Evolutionary conservation across 345 rosid species (phyloP), one percentile per base, ranked within the genome.

Genomic region (Aegle marmelos): DNA sequence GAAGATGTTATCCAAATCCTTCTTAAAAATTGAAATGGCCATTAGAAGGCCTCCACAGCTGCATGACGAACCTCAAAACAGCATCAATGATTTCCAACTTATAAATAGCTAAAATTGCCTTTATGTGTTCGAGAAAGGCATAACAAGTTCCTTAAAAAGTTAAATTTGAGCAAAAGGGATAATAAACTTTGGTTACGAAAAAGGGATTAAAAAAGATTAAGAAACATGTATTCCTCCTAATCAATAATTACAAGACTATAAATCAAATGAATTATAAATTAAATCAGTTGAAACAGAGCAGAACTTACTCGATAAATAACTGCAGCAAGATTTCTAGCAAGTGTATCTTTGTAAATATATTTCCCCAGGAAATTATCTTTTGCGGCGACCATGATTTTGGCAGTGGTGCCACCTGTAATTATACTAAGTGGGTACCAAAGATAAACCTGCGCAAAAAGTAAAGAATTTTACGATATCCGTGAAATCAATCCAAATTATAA

Each of bases 361-460:
- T 95, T 95, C 62, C 99, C 99, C 68, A 95, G 67, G 78, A 95
- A 90, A 72, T 90, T 95, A 72, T 95, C 97, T 86, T 93, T 95
- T 0, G 97, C 99, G 16, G 98, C 98, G 75, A 95, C 93, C 96
- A 93, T 92, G 85, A 93, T 91, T 81, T 95, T 95, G 2, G 98
- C 99, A 73, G 99, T 95, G 41, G 99, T 93, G 60, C 99, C 99
- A 28, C 97, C 99, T 0, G 92, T 78, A 71, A 95, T 72, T 61
- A 95, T 37, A 83, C 96, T 95, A 7, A 95, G 89, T 10, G 99
- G 99, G 66, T 93, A 95, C 99, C 98, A 95, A 50, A 93, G 87
- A 82, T 93, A 84, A 76, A 95, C 93, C 99, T 95, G 90, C 41
- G 72, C 75, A 83, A 69, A 41, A 59, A n/a, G 68, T 7, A 56